Evolutionary conservation across 176 grass and related monocot genomes (phyloP), one percentile per base, ranked within the genome.

Genomic region (Musa acuminata): DNA sequence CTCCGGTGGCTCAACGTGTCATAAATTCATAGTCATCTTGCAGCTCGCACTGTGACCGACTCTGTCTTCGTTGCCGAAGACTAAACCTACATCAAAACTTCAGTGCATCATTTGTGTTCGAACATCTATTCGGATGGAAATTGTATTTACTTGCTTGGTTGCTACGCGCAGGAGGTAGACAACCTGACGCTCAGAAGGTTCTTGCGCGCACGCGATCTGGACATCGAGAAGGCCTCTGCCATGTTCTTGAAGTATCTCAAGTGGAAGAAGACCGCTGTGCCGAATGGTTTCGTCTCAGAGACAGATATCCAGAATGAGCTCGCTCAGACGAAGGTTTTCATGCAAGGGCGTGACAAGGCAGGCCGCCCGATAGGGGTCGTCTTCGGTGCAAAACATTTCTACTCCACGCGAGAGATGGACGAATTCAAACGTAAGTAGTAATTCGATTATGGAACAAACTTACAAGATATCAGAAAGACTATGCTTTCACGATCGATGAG

Each of bases 171-270:
- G 94, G 90, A 91, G 71, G 78, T 76, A 63, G 86, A 98, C 77
- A 80, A 93, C 82, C 75, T 93, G 80, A 91, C 69, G 6, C 80
- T 98, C 49, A 62, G 88, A 57, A 82, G 95, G 82, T 93, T 98
- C 77, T 71, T 98, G 72, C 85, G 90, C 1, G 95, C 90, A 19
- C 88, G 95, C 23, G 84, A 87, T 75, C 82, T 82, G 13, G 64
- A 87, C 57, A 73, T 91, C 22, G 25, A 77, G 27, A 98, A 93
- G 82, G 95, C 80, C 12, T 64, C 88, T 0, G 64, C 80, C 13
- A 81, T 98, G 84, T 82, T 93, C 25, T 51, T 93, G 52, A 98
- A 89, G 73, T 91, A 65, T 25, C 62, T 91, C 1, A 79, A 77
- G 63, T 93, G 95, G 95, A 85, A 88, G 78, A 63, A 19, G 75